A percentile compares a stretch with the other conserved stretches of the same genome.
These are phyloP conservation scores for Alternaria triticimaculans DNA, from an alignment of 2,329 filamentous ascomycete genomes.

Conservation along the genomic window DNA sequence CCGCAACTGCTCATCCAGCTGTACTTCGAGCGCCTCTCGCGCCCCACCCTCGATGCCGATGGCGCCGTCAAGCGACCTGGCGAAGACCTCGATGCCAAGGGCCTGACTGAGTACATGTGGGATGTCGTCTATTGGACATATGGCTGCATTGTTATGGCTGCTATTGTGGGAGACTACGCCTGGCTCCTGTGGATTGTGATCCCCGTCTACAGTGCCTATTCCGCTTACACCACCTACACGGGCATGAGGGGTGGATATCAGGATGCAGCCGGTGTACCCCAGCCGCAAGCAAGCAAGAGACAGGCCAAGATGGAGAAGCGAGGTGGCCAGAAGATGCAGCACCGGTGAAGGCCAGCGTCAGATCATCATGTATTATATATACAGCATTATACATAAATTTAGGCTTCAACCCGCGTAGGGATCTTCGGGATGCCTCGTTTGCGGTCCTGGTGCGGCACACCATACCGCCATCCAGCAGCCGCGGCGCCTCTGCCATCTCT, in stretches of 20 bases:
- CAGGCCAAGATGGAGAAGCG: slow-evolving; percentile 61
- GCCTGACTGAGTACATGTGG: slow-evolving; percentile 97
- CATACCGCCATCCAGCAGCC: slow-evolving; percentile 67
- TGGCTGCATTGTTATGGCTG: slow-evolving; percentile 73
- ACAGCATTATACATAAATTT: slow-evolving; percentile 11
- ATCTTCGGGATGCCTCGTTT: slow-evolving; percentile 70
- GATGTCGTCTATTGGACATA: slow-evolving; percentile 96
- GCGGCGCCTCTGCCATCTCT: slow-evolving; percentile 59
- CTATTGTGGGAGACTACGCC: slow-evolving; percentile 80
- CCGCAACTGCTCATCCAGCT: slow-evolving; percentile 83
- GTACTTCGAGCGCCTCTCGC: slow-evolving; percentile 82
- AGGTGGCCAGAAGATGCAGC: slow-evolving; percentile 57
- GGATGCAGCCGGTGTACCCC: slow-evolving; percentile 50
- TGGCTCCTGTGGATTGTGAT: slow-evolving; percentile 67
- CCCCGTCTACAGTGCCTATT: slow-evolving; percentile 55
- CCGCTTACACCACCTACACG: slow-evolving; percentile 55
- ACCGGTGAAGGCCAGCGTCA: slow-evolving; percentile 46
- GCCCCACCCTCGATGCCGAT: slow-evolving; percentile 71
- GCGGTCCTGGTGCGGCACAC: slow-evolving; percentile 66
- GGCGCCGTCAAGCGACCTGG: slow-evolving; percentile 75
- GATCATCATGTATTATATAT: slow-evolving; percentile 1
- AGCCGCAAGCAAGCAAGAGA: slow-evolving; percentile 53
- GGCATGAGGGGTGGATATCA: slow-evolving; percentile 53
- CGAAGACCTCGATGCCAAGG: slow-evolving; percentile 85
- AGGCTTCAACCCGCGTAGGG: slow-evolving; percentile 62